Conservation (phyloP, 176 grass and related monocot species). For the Oryza officinalis region DNA sequence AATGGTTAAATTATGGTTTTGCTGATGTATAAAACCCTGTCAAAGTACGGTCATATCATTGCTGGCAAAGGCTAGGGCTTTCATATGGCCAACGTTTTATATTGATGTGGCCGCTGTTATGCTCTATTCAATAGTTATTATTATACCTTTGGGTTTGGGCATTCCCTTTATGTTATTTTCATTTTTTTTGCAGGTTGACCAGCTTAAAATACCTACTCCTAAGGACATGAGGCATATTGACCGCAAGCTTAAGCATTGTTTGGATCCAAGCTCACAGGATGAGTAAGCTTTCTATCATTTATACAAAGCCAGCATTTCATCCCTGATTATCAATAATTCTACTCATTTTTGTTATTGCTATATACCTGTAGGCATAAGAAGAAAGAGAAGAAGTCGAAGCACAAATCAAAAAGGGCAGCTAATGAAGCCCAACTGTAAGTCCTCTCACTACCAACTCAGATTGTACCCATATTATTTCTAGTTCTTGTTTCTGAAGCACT, state of each 20-base stretch:
- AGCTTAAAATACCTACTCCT: conserved; percentile 53
- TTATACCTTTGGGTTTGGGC: neutral
- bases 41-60: neutral
- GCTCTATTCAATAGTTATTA: neutral
- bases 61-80: neutral
- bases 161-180: conserved; percentile 14
- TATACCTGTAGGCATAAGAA: conserved; percentile 58
- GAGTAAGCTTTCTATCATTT: conserved; percentile 45
- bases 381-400: conserved; percentile 74
- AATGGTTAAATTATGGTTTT: neutral
- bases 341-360: neutral
- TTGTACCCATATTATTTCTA: neutral
- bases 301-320: neutral
- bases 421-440: conserved; percentile 56
- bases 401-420: conserved; percentile 71
- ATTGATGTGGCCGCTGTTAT: neutral
- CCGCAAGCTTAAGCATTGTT: conserved; percentile 74
- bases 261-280: conserved; percentile 67
- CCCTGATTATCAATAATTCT: neutral
- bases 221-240: conserved; percentile 72
- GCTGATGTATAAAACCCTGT: neutral
- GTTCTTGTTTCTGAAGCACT: conserved; percentile 23
- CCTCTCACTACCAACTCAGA: neutral
- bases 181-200: conserved; percentile 44
- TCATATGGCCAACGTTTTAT: conserved; percentile 5